Base-by-base conservation (phyloP, 768 basidiomycete species). In the Tephrocybe rancida region DNA sequence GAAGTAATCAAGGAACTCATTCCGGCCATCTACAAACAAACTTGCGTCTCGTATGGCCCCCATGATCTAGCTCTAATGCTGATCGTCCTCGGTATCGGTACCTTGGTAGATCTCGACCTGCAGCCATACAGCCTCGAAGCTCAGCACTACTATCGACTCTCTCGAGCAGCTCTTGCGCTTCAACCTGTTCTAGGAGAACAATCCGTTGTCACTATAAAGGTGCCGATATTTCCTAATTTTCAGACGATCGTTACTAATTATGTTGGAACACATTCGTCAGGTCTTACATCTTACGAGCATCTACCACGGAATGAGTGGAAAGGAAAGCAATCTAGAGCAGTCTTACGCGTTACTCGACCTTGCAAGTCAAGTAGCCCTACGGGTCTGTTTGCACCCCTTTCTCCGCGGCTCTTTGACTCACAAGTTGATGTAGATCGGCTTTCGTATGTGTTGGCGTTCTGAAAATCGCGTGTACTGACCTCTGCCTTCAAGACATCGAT, bases 291-390 rank as follows among this genome's bases (percentile, higher is more conserved):
- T 82, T 26, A 81, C 81, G 76, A 80, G 79, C 53, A 70, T 81
- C 30, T 81, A 80, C 66, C 77, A 79, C 54, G 79, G 79, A 41
- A 72, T 82, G 72, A 79, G 79, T 58, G 79, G 79, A 25, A 73
- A 79, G 57, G 79, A 82, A 57, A 69, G 68, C 44, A 82, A 81
- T 59, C 58, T 80, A 14, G 80, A 79, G 54, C 67, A 73, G 27
- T 78, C 75, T 0, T 81, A 75, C 57, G 64, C 71, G 25, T 63
- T 82, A 30, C 70, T 82, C 26, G 75, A 76, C 55, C 66, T 83
- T 48, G 78, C 80, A 29, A 67, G 70, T 52, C 78, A 81, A 57
- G 69, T 80, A 29, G 78, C 81, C 14, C 64, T 77, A 5, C 73
- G 73, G 66, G 80, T 83, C 61, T 32, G 73, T 60, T 32, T 18